A percentile compares a stretch with the other conserved stretches of the same genome.
Conservation (phyloP, 768 basidiomycete species). For the Artomyces pyxidatus region DNA sequence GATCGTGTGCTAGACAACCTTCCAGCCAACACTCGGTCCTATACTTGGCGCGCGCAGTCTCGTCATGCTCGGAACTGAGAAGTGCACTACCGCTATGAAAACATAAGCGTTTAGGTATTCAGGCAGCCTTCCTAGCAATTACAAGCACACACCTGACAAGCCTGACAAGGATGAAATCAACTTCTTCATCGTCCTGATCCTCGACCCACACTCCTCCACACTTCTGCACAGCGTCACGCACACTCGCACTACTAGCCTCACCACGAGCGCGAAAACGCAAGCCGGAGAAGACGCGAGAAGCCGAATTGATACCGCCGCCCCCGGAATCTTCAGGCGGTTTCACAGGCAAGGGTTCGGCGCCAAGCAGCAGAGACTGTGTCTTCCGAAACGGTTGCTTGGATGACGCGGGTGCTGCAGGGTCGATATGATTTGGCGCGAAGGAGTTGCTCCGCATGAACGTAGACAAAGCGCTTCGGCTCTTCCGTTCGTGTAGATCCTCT, state of each 20-base stretch:
- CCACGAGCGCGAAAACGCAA: slow-evolving; percentile 53
- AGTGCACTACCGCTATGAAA: slow-evolving; percentile 65
- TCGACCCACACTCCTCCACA: slow-evolving; percentile 46
- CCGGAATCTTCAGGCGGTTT: no score
- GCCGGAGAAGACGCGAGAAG: slow-evolving; percentile 45
- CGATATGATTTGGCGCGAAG: slow-evolving; percentile 37
- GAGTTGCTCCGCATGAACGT: slow-evolving; percentile 58
- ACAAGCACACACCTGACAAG: slow-evolving; percentile 53
- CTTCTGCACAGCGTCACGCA: slow-evolving; percentile 52
- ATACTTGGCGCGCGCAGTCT: slow-evolving; percentile 40
- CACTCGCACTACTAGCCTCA: slow-evolving; percentile 52
- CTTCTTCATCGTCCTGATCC: slow-evolving; percentile 33
- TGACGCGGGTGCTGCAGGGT: slow-evolving; percentile 7
- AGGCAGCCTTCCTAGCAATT: background rate
- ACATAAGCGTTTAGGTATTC: background rate
- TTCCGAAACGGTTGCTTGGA: slow-evolving; percentile 39
- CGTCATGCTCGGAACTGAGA: slow-evolving; percentile 49
- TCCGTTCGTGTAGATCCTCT: background rate
- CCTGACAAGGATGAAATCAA: slow-evolving; percentile 62
- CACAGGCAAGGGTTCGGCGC: no score
- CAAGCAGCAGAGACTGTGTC: no score
- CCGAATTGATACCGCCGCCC: no score
- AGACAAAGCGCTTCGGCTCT: slow-evolving; percentile 37
- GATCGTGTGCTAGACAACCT: slow-evolving; percentile 68
- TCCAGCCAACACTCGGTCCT: slow-evolving; percentile 96